A percentile compares a stretch with the other conserved stretches of the same genome.
These are phyloP conservation scores for Podospora comata DNA, from an alignment of 495 filamentous ascomycete genomes.

Conservation along the genomic window DNA sequence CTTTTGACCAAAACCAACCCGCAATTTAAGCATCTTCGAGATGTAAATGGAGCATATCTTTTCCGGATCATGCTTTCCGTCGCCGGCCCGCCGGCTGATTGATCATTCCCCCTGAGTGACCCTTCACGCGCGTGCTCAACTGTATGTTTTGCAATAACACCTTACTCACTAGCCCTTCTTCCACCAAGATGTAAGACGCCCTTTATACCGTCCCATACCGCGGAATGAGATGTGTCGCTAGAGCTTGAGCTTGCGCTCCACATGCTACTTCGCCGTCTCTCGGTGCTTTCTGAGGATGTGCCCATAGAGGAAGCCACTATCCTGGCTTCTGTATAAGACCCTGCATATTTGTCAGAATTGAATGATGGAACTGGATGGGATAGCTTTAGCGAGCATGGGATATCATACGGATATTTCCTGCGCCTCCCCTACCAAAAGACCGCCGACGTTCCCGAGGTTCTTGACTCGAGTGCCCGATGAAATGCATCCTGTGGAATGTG, in stretches of 20 bases:
- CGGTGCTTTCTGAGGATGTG: not conserved
- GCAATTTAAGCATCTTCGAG: no score
- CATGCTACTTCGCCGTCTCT: not conserved
- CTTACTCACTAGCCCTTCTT: not conserved
- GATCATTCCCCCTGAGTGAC: no score
- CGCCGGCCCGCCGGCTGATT: no score
- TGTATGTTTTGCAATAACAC: not conserved
- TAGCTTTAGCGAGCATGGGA: not conserved
- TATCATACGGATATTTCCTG: not conserved
- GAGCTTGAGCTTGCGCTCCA: not conserved
- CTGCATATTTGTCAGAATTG: not conserved
- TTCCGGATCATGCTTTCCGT: no score
- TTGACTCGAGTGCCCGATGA: not conserved
- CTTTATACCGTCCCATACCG: not conserved
- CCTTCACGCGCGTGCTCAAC: no score
- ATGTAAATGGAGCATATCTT: no score
- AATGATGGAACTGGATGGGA: not conserved
- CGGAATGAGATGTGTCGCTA: not conserved
- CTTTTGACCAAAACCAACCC: no score
- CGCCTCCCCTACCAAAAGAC: not conserved
- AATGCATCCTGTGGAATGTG: not conserved
- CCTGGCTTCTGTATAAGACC: not conserved
- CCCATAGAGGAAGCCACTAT: not conserved
- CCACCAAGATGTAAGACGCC: not conserved
- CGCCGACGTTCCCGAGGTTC: not conserved